Conservation (phyloP, 2,329 filamentous ascomycete species). For the Xylaria sp. region DNA sequence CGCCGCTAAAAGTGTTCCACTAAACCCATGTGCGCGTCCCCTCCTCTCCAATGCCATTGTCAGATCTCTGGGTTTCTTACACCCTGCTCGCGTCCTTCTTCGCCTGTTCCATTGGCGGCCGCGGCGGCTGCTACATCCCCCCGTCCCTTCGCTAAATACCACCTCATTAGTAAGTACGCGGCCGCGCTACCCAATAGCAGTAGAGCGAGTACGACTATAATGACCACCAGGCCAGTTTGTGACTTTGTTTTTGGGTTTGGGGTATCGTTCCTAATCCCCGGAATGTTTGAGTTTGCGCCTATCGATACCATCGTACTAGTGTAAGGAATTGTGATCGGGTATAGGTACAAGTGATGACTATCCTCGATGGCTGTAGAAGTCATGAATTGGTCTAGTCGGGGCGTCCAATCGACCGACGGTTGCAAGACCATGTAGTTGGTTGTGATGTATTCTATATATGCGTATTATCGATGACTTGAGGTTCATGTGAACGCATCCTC, state of each 20-base stretch:
- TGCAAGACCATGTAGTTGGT: not conserved
- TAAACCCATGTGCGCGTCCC: not conserved
- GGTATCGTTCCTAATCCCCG: not conserved
- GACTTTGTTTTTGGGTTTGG: not conserved
- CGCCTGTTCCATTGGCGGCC: not conserved
- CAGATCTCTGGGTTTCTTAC: not conserved
- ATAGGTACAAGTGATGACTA: not conserved
- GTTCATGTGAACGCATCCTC: not conserved
- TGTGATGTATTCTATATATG: not conserved
- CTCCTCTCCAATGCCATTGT: not conserved
- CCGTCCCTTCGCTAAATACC: conserved; percentile 8
- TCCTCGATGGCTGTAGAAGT: not conserved
- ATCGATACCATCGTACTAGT: not conserved
- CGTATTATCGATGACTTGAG: not conserved
- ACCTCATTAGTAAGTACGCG: conserved; percentile 19
- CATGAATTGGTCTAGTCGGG: not conserved
- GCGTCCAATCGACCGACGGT: too few relatives aligned
- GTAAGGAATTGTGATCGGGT: not conserved
- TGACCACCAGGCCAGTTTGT: conserved; percentile 6
- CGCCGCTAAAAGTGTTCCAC: not conserved
- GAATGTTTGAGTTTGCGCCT: not conserved
- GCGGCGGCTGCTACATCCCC: not conserved
- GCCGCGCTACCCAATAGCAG: conserved; percentile 9
- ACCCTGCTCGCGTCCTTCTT: not conserved
- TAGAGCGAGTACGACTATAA: conserved; percentile 9